phyloP scores from a whole-genome alignment of 148 eudicot species.

The Spergularia bocconei region DNA sequence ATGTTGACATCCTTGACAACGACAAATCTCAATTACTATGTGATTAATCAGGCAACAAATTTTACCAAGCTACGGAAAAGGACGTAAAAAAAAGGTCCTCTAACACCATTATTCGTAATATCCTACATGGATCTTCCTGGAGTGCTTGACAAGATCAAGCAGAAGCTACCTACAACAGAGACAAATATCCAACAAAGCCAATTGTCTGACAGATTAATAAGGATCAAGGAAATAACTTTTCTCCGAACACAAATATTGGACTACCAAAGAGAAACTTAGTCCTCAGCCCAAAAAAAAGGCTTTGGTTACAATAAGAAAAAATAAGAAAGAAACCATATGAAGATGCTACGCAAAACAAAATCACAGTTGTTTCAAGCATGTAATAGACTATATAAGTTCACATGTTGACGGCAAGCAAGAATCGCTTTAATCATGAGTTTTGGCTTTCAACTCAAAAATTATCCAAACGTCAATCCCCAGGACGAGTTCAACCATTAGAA shows the following conservation, averaged over 20 bases:
- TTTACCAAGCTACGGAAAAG: background rate
- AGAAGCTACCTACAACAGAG: background rate
- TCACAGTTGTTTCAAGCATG: background rate
- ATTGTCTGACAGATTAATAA: background rate
- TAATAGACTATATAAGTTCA: background rate
- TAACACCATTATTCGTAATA: background rate
- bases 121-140: background rate
- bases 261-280: background rate
- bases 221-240: background rate
- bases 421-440: background rate
- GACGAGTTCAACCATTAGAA: background rate
- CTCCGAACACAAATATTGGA: background rate
- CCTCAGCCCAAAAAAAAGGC: background rate
- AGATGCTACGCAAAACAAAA: background rate
- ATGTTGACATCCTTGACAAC: constrained; percentile 3
- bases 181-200: background rate
- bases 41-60: background rate
- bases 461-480: background rate
- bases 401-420: background rate
- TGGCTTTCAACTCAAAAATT: background rate
- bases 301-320: background rate
- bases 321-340: background rate
- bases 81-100: background rate
- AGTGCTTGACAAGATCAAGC: background rate
- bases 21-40: background rate